phyloP scores from a whole-genome alignment of 2,329 filamentous ascomycete species.

The Neofusicoccum kwambonambiense region DNA sequence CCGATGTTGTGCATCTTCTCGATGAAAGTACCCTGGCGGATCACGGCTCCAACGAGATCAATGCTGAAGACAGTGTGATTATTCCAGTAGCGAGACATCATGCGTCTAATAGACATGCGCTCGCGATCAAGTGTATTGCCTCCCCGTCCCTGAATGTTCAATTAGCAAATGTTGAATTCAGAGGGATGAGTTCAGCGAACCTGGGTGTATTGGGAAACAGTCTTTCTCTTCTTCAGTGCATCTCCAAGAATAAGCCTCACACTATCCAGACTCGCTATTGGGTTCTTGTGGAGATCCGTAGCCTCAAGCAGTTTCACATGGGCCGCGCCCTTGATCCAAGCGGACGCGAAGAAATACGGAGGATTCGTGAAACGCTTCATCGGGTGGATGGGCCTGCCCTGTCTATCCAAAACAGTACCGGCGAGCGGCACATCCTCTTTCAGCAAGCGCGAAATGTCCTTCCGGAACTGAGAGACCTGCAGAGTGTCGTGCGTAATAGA shows the following conservation, averaged over 20 bases:
- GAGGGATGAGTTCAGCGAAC: not conserved
- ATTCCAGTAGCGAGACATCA: conserved; percentile 71
- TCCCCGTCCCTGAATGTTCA: not conserved
- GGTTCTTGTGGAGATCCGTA: not conserved
- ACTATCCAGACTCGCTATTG: not conserved
- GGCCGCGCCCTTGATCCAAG: not conserved
- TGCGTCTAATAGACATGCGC: conserved; percentile 56
- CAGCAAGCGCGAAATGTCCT: conserved; percentile 54
- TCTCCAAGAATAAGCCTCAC: conserved; percentile 14
- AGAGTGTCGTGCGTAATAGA: conserved; percentile 58
- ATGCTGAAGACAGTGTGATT: conserved; percentile 65
- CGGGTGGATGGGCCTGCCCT: conserved; percentile 41
- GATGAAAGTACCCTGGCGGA: conserved; percentile 65
- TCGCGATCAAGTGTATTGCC: conserved; percentile 21
- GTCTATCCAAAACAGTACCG: conserved; percentile 62
- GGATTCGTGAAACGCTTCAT: not conserved
- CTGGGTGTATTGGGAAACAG: not conserved
- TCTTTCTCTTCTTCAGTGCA: not conserved
- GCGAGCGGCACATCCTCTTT: conserved; percentile 57
- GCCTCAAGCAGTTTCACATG: conserved; percentile 4
- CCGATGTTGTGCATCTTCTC: conserved; percentile 75
- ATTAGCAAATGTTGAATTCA: not conserved
- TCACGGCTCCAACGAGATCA: conserved; percentile 64
- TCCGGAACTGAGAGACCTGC: conserved; percentile 60
- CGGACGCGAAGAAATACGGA: conserved; percentile 5